phyloP scores from a whole-genome alignment of 2,329 filamentous ascomycete genomes.

The Microdochium trichocladiopsis region DNA sequence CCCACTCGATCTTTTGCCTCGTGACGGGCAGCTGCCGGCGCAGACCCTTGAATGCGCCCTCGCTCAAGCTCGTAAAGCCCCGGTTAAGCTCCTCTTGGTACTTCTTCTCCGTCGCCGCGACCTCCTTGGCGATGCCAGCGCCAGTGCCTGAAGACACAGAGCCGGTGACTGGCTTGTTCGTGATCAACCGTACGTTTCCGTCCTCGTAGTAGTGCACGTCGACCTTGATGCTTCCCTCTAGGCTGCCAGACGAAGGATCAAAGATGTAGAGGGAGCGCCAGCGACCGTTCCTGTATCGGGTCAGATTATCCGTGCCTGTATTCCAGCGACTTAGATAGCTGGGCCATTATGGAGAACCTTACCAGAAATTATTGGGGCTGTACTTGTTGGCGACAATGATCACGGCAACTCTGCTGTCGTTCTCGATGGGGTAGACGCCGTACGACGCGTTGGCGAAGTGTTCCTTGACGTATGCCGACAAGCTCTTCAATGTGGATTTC shows the following conservation, averaged over 20 bases:
- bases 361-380: constrained; percentile 97
- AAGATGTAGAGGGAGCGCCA: constrained; percentile 88
- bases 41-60: constrained; percentile 91
- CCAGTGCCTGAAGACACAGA: constrained; percentile 54
- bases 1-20: constrained; percentile 98
- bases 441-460: constrained; percentile 80
- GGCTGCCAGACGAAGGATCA: constrained; percentile 56
- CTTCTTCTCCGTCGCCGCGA: constrained; percentile 75
- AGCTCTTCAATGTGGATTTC: constrained; percentile 74
- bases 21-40: constrained; percentile 92
- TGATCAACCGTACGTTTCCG: constrained; percentile 89
- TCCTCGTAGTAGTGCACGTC: constrained; percentile 99
- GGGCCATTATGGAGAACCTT: constrained; percentile 11
- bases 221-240: constrained; percentile 80
- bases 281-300: constrained; percentile 70
- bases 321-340: not conserved
- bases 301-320: constrained; percentile 9
- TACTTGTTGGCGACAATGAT: constrained; percentile 93
- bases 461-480: constrained; percentile 72
- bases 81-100: constrained; percentile 96
- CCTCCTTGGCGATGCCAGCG: constrained; percentile 67
- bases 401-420: constrained; percentile 70
- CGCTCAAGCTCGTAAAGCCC: constrained; percentile 80
- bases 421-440: constrained; percentile 74
- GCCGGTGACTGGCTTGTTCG: constrained; percentile 67